A percentile compares a stretch with the other conserved stretches of the same genome.
Conservation (phyloP, 164 flowering plant genomes). For the Taxillus chinensis region DNA sequence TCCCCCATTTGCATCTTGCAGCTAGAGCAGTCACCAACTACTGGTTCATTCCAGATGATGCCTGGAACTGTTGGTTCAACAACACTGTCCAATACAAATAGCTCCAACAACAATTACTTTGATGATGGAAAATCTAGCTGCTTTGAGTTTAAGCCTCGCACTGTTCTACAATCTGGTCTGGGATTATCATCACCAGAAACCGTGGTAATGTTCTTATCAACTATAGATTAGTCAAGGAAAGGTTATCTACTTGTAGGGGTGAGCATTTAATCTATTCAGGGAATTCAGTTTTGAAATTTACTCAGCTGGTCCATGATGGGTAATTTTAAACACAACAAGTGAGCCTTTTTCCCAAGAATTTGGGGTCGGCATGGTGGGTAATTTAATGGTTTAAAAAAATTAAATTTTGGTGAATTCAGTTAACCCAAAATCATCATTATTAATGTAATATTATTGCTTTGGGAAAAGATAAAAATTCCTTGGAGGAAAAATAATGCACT, state of each 20-base stretch:
- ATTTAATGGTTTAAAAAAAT: no score
- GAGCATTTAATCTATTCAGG: no score
- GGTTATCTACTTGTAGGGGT: neutral
- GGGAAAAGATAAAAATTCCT: no score
- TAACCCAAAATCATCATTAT: no score
- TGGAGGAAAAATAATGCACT: no score
- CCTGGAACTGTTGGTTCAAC: constrained; percentile 20
- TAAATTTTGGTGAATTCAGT: no score
- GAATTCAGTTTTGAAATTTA: no score
- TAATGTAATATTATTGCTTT: no score
- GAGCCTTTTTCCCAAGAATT: no score
- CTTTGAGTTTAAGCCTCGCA: constrained; percentile 67
- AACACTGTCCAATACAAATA: constrained; percentile 18
- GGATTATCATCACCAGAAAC: constrained; percentile 21
- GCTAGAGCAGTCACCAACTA: constrained; percentile 89
- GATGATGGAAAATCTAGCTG: constrained; percentile 31
- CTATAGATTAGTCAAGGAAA: neutral
- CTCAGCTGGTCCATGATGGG: no score
- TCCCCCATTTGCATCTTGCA: constrained; percentile 20
- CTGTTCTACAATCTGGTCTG: constrained; percentile 18
- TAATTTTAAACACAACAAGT: no score
- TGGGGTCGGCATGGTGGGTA: no score
- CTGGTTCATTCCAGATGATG: constrained; percentile 56
- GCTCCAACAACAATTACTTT: constrained; percentile 18
- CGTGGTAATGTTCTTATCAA: constrained; percentile 33